Conservation (phyloP, 1,139 yeast species). For the Debaryomycetaceae sp. region DNA sequence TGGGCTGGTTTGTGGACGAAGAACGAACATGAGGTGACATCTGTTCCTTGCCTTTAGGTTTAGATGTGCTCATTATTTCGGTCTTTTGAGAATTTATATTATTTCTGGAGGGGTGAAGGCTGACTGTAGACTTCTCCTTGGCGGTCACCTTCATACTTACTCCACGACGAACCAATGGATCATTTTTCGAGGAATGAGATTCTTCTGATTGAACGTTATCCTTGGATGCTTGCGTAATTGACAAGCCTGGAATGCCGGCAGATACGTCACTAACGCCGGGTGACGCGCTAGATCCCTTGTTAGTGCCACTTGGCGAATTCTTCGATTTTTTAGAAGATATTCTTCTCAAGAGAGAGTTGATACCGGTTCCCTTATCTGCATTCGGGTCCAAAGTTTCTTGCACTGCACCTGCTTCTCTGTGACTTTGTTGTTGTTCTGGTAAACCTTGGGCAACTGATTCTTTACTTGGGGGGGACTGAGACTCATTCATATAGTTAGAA, state of each 20-base stretch:
- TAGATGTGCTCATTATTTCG: neutral
- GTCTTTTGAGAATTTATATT: conserved; percentile 8
- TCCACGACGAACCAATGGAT: conserved; percentile 57
- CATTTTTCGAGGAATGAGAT: conserved; percentile 19
- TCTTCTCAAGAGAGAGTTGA: conserved; percentile 38
- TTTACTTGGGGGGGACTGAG: conserved; percentile 13
- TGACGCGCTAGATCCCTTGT: conserved; percentile 7
- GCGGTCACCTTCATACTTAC: conserved; percentile 61
- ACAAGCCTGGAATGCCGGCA: conserved; percentile 10
- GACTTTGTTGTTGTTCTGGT: conserved; percentile 35
- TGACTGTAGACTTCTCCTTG: conserved; percentile 42
- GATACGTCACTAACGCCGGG: conserved; percentile 3
- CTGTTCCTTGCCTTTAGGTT: conserved; percentile 6
- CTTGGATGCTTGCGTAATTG: conserved; percentile 15
- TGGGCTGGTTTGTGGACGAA: conserved; percentile 22
- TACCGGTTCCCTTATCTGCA: conserved; percentile 24
- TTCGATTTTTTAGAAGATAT: conserved; percentile 35
- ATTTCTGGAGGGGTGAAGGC: conserved; percentile 19
- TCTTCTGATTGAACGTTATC: conserved; percentile 14
- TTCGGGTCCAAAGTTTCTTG: conserved; percentile 34
- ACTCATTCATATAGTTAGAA: conserved; percentile 12
- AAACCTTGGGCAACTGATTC: conserved; percentile 20
- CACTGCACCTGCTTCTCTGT: conserved; percentile 17
- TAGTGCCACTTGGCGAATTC: conserved; percentile 9
- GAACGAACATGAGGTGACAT: conserved; percentile 26